Evolutionary conservation across 2,329 filamentous ascomycete species (phyloP), one percentile per base, ranked within the genome.

Genomic region (Pseudogymnoascus verrucosus): DNA sequence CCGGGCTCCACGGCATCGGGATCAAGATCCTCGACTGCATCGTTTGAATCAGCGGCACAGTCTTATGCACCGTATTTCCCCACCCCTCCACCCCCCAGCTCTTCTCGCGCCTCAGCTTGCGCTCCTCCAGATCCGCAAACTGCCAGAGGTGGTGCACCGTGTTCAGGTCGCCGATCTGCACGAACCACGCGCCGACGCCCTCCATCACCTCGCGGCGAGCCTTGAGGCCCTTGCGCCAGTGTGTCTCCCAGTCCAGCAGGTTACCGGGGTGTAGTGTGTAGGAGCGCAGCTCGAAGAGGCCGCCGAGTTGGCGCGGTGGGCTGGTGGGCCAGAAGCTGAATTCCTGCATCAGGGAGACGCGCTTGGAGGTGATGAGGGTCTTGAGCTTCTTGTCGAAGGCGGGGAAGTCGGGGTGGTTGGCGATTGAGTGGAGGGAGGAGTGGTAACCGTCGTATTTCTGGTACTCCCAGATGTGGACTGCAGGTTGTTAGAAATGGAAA

Each of bases 381-480:
- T 92, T 93, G 62, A 99, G 87, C 78, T 93, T 90, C 67, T 79
- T 80, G 74, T 96, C 91, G 74, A 97, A 97, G 8, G 84, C 88
- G 69, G 87, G 79, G 75, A 91, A 98, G 16, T 92, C 91, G 67
- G 91, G 89, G 71, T 96, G 91, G 70, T 83, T 79, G 65, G 90
- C 86, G 69, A 98, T 96, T 70, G 84, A 85, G 79, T 97, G 85
- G 57, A 96, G 83, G 19, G 95, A 98, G 65, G 89, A 87, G 77
- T 99, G 95, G 77, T 98, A 98, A 66, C 95, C 95, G 70, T 93
- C 84, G 78, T 98, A 99, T 71, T 93, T 89, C 77, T 98, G 93
- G 77, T 99, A 99, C 77, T 99, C 95, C 95, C 95, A 99, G 72
- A 99, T 99, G 76, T 99, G 95, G 61, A 99, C 95, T 98, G 71